Evolutionary conservation across 2,329 filamentous ascomycete species (phyloP), one percentile per base, ranked within the genome.

Genomic region (Cordyceps cicadae): DNA sequence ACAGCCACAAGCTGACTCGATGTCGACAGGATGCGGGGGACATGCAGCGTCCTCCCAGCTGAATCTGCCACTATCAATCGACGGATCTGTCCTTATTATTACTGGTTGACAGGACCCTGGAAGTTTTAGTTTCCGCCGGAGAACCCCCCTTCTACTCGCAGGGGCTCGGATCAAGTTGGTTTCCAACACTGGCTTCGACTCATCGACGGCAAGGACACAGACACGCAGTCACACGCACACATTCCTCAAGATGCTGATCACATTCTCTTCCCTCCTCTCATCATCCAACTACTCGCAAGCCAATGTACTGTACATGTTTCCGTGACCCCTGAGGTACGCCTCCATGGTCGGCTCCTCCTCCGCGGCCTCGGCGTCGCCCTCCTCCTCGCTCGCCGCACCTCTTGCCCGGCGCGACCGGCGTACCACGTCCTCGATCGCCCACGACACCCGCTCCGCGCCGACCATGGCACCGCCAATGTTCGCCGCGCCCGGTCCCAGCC

Each of bases 381-480:
- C 29, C 29, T 29, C 29, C 29, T 29, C 29, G 29, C 1, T 8
- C 29, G 29, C 29, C 29, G 29, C 5, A 6, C 29, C 29, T 8
- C 29, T 49, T 5, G 49, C 12, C 34, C 34, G 21, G 0, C 65
- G 67, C 0, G 64, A 64, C 3, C 67, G 65, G 26, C 61, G 63
- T 39, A 74, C 55, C 2, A 83, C 68, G 63, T 88, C 84, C 64
- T 88, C 81, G 54, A 91, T 79, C 1, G 82, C 84, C 86, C 87
- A 89, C 0, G 84, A 83, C 52, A 91, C 83, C 54, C 89, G 80
- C 74, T 92, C 89, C 0, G 89, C 88, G 0, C 88, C 88, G 29
- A 86, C 69, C 64, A 89, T 81, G 3, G 88, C 88, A 0, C 89
- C 89, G 32, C 88, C 88, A 3, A 92, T 75, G 69, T 92, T 92